Evolutionary conservation across 495 filamentous ascomycete species (phyloP), one percentile per base, ranked within the genome.

Genomic region (Amniculicola lignicola): DNA sequence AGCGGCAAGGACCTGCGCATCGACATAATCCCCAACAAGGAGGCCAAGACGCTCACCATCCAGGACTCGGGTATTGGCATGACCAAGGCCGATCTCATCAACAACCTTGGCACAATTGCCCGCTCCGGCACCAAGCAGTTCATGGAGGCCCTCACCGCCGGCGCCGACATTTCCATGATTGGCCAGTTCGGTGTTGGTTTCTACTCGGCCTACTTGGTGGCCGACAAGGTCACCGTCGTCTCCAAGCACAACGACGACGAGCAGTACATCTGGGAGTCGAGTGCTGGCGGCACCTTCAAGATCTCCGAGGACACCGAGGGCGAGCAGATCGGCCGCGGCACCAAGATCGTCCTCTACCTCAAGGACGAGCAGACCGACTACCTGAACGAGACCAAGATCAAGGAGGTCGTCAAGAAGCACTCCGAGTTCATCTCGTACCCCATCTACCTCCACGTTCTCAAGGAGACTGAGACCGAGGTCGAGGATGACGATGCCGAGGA

Each of bases 321-420:
- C 62, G 87, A 91, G 79, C 86, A 78, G 52, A 79, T 98, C 60
- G 89, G 89, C 67, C 94, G 93, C 72, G 93, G 93, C 72, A 91
- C 90, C 72, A 92, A 93, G 84, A 93, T 98, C 69, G 84, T 97
- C 75, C 88, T 98, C 50, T 86, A 97, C 81, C 80, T 98, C 66
- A 98, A 98, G 87, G 93, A 98, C 69, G 93, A 97, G 84, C 93
- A 97, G 80, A 81, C 76, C 56, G 93, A 97, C 75, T 98, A 96
- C 82, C 84, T 97, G 67, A 92, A 96, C 75, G 92, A 96, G 84
- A 83, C 83, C 80, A 90, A 92, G 82, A 89, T 98, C 81, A 98
- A 98, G 87, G 93, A 98, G 83, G 90, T 98, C 61, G 89, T 98
- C 77, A 96, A 96, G 89, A 98, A 98, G 87, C 93, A 98, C 86